These are phyloP conservation scores for Biscutella laevigata DNA, from an alignment of 441 rosid species.

Conservation along the genomic window DNA sequence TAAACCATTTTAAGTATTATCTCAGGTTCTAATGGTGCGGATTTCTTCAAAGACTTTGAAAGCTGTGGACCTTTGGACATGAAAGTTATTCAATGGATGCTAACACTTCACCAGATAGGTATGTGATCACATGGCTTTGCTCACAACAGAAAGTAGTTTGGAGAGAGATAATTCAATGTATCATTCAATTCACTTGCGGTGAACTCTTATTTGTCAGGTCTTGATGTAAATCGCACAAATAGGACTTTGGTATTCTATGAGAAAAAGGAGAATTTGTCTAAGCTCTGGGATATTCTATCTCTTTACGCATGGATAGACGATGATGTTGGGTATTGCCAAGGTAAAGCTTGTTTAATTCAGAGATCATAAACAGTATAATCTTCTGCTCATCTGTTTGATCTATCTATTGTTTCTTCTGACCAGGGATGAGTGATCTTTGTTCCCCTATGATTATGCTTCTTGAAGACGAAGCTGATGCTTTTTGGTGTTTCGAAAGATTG, in stretches of 20 bases:
- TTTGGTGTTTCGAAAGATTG: slow-evolving; percentile 91
- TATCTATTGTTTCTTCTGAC: neutral
- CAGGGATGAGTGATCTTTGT: slow-evolving; percentile 95
- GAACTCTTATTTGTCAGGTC: slow-evolving; percentile 41
- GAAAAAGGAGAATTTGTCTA: slow-evolving; percentile 73
- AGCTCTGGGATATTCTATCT: slow-evolving; percentile 82
- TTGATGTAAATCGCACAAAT: slow-evolving; percentile 80
- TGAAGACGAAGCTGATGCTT: slow-evolving; percentile 79
- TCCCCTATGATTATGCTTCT: slow-evolving; percentile 94
- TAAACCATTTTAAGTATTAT: slow-evolving; percentile 10
- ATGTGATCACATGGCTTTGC: neutral
- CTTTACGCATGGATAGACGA: slow-evolving; percentile 80
- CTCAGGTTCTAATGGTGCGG: slow-evolving; percentile 32
- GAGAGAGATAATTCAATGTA: neutral
- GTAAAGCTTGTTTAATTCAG: slow-evolving; percentile 31
- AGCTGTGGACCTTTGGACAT: slow-evolving; percentile 52
- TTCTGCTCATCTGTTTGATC: too few relatives aligned
- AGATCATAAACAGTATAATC: too few relatives aligned
- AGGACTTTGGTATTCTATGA: slow-evolving; percentile 78
- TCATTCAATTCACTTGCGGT: neutral
- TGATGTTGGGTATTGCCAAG: slow-evolving; percentile 90
- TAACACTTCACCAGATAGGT: slow-evolving; percentile 93
- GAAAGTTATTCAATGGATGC: slow-evolving; percentile 81
- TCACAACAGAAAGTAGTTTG: neutral
- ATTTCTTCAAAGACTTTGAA: slow-evolving; percentile 44